Evolutionary conservation across 371 early-diverging fungal species (phyloP), one percentile per base, ranked within the genome.

Genomic region (Syncephalastrum monosporum): DNA sequence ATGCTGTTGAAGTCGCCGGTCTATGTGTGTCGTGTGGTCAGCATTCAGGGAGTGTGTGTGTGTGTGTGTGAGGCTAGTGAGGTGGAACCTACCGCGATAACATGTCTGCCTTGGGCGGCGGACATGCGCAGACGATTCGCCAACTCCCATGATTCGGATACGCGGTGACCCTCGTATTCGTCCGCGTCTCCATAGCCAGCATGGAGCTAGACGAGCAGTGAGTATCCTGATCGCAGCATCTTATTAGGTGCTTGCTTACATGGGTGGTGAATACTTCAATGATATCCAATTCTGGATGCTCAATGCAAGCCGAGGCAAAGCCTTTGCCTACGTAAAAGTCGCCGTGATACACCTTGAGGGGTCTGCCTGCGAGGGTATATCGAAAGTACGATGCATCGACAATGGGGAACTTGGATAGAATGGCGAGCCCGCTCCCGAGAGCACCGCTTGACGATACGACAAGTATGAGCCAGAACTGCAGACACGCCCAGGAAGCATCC

Each of bases 291-390:
- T 67, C 61, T 3, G 87, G 87, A 61, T 84, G 85, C 3, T 72
- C 65, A 42, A 86, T 63, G 27, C 77, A 69, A 1, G 71, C 75
- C 24, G 75, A 76, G 3, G 69, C 85, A 63, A 71, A 74, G 0
- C 81, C 79, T 71, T 86, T 86, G 15, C 85, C 85, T 15, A 81
- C 84, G 62, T 76, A 85, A 65, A 71, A 86, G 56, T 86, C 87
- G 1, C 87, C 87, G 46, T 84, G 83, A 4, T 74, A 71, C n/a
- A 85, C 42, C 33, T 72, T 75, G 10, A 78, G 53, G 7, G 87
- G 85, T 21, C 74, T 70, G 4, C 87, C 87, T 25, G 83, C 81
- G 8, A 84, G 58, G 0, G 81, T 63, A 51, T 81, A 86, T 10
- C 75, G 77, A 17, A 69, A 59, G 63, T 77, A 74, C 3, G 64